Evolutionary conservation across 78 protist genomes (phyloP).

Genomic region (Creolimax fragrantissima): DNA sequence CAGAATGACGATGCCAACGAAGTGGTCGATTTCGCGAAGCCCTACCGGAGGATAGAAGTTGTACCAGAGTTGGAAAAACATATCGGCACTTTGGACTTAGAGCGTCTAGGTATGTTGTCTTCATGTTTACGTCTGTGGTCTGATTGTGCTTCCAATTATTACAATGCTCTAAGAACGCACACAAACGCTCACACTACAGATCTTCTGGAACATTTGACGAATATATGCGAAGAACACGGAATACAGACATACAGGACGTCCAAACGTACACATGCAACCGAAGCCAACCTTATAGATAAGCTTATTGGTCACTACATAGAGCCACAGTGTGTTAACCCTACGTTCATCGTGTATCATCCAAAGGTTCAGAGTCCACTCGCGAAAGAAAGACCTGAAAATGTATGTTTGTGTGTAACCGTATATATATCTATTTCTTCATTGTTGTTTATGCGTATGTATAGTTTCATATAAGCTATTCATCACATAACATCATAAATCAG

Average conservation of each 20-base stretch:
- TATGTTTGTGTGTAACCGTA: background rate
- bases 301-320: conserved; percentile 86
- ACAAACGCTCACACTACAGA: too few species aligned
- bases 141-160: too few species aligned
- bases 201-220: background rate
- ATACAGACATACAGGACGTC: conserved; percentile 74
- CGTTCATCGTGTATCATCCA: conserved; percentile 95
- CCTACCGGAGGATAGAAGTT: background rate
- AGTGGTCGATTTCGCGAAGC: background rate
- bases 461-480: background rate
- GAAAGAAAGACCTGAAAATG: conserved; percentile 64
- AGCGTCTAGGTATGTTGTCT: background rate
- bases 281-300: conserved; percentile 89
- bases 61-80: background rate
- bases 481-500: too few species aligned
- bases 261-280: conserved; percentile 43
- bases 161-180: too few species aligned
- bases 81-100: background rate
- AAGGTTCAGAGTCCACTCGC: conserved; percentile 96
- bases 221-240: conserved; percentile 32
- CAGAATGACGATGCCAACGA: background rate
- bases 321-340: conserved; percentile 78
- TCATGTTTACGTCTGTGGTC: too few species aligned
- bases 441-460: background rate
- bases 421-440: too few species aligned